Percentiles rank a stretch among this genome's conserved stretches.
Conservation (phyloP, 2,329 filamentous ascomycete species). For the Aspergillus amoenus region DNA sequence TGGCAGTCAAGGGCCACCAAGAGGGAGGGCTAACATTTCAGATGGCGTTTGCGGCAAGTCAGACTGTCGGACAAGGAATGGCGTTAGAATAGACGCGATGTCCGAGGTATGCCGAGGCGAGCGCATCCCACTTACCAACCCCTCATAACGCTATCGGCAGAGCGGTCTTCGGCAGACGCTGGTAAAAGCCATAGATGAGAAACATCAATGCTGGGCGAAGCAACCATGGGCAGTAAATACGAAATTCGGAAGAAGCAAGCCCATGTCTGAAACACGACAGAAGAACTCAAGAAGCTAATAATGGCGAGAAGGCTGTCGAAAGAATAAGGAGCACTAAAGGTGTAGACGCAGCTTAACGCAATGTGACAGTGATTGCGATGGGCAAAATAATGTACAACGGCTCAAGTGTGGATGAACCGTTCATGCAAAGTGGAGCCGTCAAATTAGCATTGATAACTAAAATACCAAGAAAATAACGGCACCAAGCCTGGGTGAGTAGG, state of each 20-base stretch:
- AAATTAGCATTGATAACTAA: conserved; percentile 10
- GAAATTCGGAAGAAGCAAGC: conserved; percentile 6
- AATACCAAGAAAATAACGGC: conserved; percentile 3
- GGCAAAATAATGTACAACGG: conserved; percentile 21
- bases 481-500: conserved; percentile 7
- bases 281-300: conserved; percentile 3
- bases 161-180: conserved; percentile 18
- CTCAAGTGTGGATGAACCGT: conserved; percentile 17
- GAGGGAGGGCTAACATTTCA: conserved; percentile 32
- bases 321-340: conserved; percentile 11
- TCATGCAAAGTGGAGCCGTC: conserved; percentile 20
- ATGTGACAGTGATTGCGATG: conserved; percentile 19
- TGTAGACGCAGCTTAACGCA: conserved; percentile 19
- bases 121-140: conserved; percentile 32
- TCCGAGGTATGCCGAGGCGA: not conserved
- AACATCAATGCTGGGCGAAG: conserved; percentile 12
- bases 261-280: conserved; percentile 4
- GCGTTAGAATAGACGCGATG: not conserved
- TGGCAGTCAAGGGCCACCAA: not conserved
- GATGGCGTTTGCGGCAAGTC: conserved; percentile 39
- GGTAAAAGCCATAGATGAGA: conserved; percentile 24
- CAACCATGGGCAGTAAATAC: conserved; percentile 11
- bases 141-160: conserved; percentile 35
- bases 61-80: conserved; percentile 23
- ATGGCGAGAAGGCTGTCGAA: conserved; percentile 1